Evolutionary conservation across 1,284 basidiomycete genomes (phyloP).

Genomic region (Ceratobasidium papillatum): DNA sequence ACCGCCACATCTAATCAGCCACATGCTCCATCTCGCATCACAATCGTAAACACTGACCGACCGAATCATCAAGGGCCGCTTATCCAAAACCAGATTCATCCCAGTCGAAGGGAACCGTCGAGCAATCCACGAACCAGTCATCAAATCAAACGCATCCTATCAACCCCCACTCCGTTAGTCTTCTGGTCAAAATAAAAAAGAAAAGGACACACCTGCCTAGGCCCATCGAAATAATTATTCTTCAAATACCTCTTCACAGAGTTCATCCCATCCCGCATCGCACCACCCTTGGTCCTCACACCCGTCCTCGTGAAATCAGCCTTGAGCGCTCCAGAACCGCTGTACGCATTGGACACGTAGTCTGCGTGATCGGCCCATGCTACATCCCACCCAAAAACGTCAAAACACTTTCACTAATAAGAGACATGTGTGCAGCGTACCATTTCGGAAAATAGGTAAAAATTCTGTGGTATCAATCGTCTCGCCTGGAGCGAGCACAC

Average conservation of each 20-base stretch:
- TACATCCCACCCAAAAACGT: slow-evolving; percentile 53
- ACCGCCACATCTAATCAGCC: background rate
- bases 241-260: slow-evolving; percentile 88
- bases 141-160: slow-evolving; percentile 91
- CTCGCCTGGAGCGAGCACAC: slow-evolving; percentile 74
- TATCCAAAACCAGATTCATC: slow-evolving; percentile 77
- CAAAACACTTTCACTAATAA: slow-evolving; percentile 8
- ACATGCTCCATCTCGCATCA: too few species aligned
- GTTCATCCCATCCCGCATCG: slow-evolving; percentile 89
- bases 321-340: slow-evolving; percentile 95
- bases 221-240: slow-evolving; percentile 98
- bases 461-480: slow-evolving; percentile 79
- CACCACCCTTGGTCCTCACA: slow-evolving; percentile 82
- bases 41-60: slow-evolving; percentile 64
- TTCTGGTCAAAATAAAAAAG: background rate
- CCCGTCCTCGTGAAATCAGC: slow-evolving; percentile 97
- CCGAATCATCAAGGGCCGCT: slow-evolving; percentile 80
- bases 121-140: slow-evolving; percentile 91
- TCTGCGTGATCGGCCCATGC: slow-evolving; percentile 99
- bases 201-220: slow-evolving; percentile 72
- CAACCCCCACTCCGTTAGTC: background rate
- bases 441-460: slow-evolving; percentile 85
- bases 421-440: slow-evolving; percentile 59
- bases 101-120: slow-evolving; percentile 71
- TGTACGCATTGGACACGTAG: slow-evolving; percentile 89